Evolutionary conservation across 306 rosid genomes (phyloP).

Genomic region (Inga laurina): DNA sequence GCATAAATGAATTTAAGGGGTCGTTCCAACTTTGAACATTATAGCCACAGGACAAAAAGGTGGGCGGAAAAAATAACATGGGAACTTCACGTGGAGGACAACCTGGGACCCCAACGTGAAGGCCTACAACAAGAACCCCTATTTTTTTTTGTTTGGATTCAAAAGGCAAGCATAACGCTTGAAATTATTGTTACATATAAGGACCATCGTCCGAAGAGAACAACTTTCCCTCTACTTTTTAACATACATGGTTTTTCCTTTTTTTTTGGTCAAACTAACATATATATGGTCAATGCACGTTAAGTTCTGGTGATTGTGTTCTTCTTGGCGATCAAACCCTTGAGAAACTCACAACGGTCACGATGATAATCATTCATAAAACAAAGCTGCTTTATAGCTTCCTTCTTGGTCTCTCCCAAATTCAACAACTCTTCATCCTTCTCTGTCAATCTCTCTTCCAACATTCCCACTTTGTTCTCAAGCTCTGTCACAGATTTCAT

Average conservation of each 20-base stretch:
- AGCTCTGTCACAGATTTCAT: constrained; percentile 44
- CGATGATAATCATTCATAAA: constrained; percentile 67
- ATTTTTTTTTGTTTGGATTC: too few relatives aligned
- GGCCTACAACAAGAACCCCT: too few relatives aligned
- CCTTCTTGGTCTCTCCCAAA: constrained; percentile 70
- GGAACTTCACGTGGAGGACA: not conserved
- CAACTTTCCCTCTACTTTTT: not conserved
- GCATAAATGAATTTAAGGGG: not conserved
- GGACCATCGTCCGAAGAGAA: too few relatives aligned
- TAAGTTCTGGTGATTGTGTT: not conserved
- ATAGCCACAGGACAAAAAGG: not conserved
- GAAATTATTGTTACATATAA: too few relatives aligned
- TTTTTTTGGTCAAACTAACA: too few relatives aligned
- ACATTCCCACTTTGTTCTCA: constrained; percentile 53
- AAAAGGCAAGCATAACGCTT: too few relatives aligned
- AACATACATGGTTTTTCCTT: too few relatives aligned
- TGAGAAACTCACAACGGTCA: constrained; percentile 48
- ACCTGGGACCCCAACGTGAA: not conserved
- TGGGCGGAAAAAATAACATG: not conserved
- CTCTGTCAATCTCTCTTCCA: constrained; percentile 55
- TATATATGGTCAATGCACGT: not conserved
- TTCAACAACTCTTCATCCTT: constrained; percentile 55
- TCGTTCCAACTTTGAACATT: not conserved
- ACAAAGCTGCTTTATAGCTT: constrained; percentile 83
- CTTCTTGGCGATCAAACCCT: constrained; percentile 33